phyloP scores from a whole-genome alignment of 2,329 filamentous ascomycete genomes.

The Epichloe amarillans region DNA sequence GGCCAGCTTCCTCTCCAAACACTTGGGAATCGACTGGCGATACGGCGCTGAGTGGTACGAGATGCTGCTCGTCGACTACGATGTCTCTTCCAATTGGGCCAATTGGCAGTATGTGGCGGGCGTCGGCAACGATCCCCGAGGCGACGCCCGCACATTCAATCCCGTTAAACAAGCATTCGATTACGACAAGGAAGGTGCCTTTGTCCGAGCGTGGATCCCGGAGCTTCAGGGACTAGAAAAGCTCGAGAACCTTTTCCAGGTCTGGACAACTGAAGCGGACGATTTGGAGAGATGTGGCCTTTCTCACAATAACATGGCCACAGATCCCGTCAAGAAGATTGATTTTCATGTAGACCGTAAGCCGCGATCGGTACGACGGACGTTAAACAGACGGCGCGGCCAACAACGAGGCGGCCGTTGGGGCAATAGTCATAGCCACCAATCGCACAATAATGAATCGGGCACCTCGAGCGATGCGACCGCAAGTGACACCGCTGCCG shows the following conservation, averaged over 20 bases:
- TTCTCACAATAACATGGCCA: conserved; percentile 48
- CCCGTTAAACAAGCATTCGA: conserved; percentile 69
- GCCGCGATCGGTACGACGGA: conserved; percentile 17
- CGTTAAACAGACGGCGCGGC: conserved; percentile 14
- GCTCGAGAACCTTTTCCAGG: conserved; percentile 52
- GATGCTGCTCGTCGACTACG: conserved; percentile 60
- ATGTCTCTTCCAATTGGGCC: conserved; percentile 63
- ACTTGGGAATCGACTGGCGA: conserved; percentile 65
- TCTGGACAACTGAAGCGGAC: conserved; percentile 48
- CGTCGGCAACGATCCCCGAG: conserved; percentile 66
- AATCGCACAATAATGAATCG: not conserved
- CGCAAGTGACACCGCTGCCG: not conserved
- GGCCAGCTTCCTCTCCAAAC: conserved; percentile 59
- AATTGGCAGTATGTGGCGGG: conserved; percentile 77
- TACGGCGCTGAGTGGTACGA: conserved; percentile 78
- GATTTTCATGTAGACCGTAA: conserved; percentile 46
- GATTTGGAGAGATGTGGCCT: conserved; percentile 45
- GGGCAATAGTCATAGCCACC: conserved; percentile 2
- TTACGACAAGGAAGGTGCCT: conserved; percentile 57
- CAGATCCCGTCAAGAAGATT: conserved; percentile 51
- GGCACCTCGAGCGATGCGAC: conserved; percentile 1
- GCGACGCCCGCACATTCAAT: conserved; percentile 63
- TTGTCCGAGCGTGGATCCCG: conserved; percentile 60
- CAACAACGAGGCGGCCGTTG: conserved; percentile 10
- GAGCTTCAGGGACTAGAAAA: conserved; percentile 45